Evolutionary conservation across 345 rosid genomes (phyloP), one percentile per base, ranked within the genome.

Genomic region (Clarkia xantiana): DNA sequence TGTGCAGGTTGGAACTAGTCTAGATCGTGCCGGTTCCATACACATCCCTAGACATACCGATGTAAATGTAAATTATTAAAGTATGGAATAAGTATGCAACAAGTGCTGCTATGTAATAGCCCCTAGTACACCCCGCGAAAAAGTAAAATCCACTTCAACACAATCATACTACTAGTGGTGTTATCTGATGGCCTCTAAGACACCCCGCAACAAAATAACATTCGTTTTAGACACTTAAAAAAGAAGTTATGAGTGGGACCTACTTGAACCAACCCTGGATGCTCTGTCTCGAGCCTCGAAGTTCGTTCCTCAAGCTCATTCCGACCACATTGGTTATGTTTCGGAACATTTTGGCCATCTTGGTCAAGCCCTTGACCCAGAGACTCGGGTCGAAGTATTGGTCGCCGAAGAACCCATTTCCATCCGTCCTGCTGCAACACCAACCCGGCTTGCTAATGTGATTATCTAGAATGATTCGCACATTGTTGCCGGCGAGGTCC

Each of bases 361-460:
- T 65, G 18, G 74, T 62, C 14, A 86, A 68, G 40, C 86, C 94
- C 0, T 60, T 50, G 54, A 77, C 56, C 97, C 96, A 86, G 4
- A 29, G 52, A 42, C 70, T 72, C 2, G 94, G 95, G 19, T 76
- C 62, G 22, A 90, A 86, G 62, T 69, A 79, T 17, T 38, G 55
- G 61, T 90, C 96, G 9, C 96, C 94, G 50, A 90, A 86, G 70
- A 90, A 90, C 4, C 91, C 97, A 58, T 90, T 86, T 44, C 82
- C 96, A 10, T 90, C 97, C 10, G 12, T 48, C 48, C 23, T 67
- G 50, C 70, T 62, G 55, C 97, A 83, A 22, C 97, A 90, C 97
- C 97, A 90, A 22, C 94, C 90, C 11, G 97, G 96, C 52, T 69
- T 77, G 64, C 84, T 86, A 36, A 90, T 43, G 72, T 90, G 96